phyloP scores from a whole-genome alignment of 495 filamentous ascomycete species.

The Hypoxylon lienhwacheense region DNA sequence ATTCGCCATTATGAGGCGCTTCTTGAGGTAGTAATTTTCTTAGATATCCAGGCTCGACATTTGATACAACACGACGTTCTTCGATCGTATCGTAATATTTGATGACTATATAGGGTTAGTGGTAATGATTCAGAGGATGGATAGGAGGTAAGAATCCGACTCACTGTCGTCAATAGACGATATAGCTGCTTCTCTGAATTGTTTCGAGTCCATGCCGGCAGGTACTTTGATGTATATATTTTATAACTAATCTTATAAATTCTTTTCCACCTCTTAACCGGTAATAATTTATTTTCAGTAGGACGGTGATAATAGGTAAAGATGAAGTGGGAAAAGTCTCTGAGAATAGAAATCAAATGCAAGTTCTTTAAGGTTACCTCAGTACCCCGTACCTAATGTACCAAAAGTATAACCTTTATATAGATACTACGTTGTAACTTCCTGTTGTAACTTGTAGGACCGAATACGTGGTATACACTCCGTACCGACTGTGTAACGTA shows the following conservation, averaged over 20 bases:
- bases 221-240: neutral
- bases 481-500: neutral
- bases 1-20: conserved; percentile 72
- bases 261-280: too few species aligned
- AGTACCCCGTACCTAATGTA: too few species aligned
- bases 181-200: conserved; percentile 80
- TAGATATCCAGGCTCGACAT: conserved; percentile 85
- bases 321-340: neutral
- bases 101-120: conserved; percentile 60
- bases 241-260: neutral
- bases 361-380: too few species aligned
- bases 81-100: conserved; percentile 79
- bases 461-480: neutral
- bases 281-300: too few species aligned
- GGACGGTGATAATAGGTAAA: neutral
- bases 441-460: conserved; percentile 7
- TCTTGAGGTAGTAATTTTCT: conserved; percentile 72
- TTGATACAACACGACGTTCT: conserved; percentile 71
- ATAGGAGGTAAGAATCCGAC: conserved; percentile 31
- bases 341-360: too few species aligned
- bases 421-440: neutral
- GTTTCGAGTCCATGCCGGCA: conserved; percentile 71
- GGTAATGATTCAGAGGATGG: neutral
- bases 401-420: conserved; percentile 2
- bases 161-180: conserved; percentile 83